These are phyloP conservation scores for Ustilago sp. DNA, from an alignment of 1,284 basidiomycete genomes.

Conservation along the genomic window DNA sequence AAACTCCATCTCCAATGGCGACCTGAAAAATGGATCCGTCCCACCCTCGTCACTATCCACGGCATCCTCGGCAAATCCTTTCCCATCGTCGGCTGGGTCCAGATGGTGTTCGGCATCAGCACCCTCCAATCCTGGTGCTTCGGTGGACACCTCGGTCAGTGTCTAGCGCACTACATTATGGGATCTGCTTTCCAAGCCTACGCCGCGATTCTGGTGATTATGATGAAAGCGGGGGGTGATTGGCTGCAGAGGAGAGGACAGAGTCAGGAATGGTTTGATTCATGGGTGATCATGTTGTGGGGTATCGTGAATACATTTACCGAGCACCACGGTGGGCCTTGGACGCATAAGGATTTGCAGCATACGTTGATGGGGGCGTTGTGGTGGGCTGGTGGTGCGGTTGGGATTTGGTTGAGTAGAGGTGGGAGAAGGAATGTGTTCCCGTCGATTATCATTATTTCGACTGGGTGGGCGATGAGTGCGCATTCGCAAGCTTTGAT, in stretches of 20 bases:
- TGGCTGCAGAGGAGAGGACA: slow-evolving; percentile 77
- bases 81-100: slow-evolving; percentile 80
- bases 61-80: slow-evolving; percentile 86
- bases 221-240: slow-evolving; percentile 82
- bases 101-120: slow-evolving; percentile 63
- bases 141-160: slow-evolving; percentile 77
- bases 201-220: slow-evolving; percentile 83
- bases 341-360: slow-evolving; percentile 90
- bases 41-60: slow-evolving; percentile 80
- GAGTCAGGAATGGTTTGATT: slow-evolving; percentile 89
- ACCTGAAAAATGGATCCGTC: slow-evolving; percentile 79
- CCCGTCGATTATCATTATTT: slow-evolving; percentile 80
- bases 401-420: slow-evolving; percentile 86
- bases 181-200: slow-evolving; percentile 77
- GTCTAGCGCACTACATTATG: slow-evolving; percentile 77
- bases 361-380: slow-evolving; percentile 77
- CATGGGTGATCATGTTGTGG: slow-evolving; percentile 88
- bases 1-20: slow-evolving; percentile 84
- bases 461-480: slow-evolving; percentile 90
- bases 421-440: slow-evolving; percentile 86
- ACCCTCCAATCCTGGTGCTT: slow-evolving; percentile 73
- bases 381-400: slow-evolving; percentile 88
- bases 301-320: slow-evolving; percentile 89
- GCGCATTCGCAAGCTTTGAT: slow-evolving; percentile 83
- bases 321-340: slow-evolving; percentile 72